These are phyloP conservation scores for Erigeron canadensis DNA, from an alignment of 129 eudicot genomes.

Conservation along the genomic window DNA sequence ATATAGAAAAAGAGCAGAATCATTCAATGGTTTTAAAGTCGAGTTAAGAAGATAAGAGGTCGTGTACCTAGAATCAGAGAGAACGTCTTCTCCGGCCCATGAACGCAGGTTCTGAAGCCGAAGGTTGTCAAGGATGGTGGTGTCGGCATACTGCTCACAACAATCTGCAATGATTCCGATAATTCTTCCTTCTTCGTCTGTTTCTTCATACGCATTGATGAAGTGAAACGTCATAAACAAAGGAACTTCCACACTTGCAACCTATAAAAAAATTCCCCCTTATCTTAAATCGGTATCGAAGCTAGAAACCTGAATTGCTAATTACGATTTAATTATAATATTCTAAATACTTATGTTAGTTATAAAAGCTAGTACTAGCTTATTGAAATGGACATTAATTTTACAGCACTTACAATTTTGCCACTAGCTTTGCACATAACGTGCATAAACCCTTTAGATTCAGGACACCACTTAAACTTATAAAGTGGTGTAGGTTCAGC, in stretches of 20 bases:
- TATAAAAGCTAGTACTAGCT: no score
- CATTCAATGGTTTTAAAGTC: background rate
- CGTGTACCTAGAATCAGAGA: slow-evolving; percentile 78
- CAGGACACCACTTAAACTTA: slow-evolving; percentile 90
- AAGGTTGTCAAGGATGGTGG: slow-evolving; percentile 87
- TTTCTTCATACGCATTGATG: slow-evolving; percentile 96
- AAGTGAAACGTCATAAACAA: slow-evolving; percentile 82
- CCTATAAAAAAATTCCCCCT: slow-evolving; percentile 34
- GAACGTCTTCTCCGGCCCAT: slow-evolving; percentile 62
- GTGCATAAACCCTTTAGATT: slow-evolving; percentile 86
- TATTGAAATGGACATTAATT: no score
- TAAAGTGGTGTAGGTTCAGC: slow-evolving; percentile 96
- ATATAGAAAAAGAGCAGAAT: no score
- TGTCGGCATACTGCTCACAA: slow-evolving; percentile 87
- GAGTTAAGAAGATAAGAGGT: no score
- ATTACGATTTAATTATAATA: background rate
- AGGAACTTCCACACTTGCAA: slow-evolving; percentile 97
- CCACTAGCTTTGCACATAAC: slow-evolving; percentile 95
- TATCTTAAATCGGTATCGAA: background rate
- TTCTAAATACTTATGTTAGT: no score
- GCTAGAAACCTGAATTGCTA: no score
- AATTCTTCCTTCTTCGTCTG: slow-evolving; percentile 80
- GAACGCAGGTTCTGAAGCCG: slow-evolving; percentile 73
- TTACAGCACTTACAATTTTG: slow-evolving; percentile 50
- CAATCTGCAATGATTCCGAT: slow-evolving; percentile 80